A percentile compares a stretch with the other conserved stretches of the same genome.
These are phyloP conservation scores for Globisporangium lucens DNA, from an alignment of 352 stramenopile species.

Conservation along the genomic window DNA sequence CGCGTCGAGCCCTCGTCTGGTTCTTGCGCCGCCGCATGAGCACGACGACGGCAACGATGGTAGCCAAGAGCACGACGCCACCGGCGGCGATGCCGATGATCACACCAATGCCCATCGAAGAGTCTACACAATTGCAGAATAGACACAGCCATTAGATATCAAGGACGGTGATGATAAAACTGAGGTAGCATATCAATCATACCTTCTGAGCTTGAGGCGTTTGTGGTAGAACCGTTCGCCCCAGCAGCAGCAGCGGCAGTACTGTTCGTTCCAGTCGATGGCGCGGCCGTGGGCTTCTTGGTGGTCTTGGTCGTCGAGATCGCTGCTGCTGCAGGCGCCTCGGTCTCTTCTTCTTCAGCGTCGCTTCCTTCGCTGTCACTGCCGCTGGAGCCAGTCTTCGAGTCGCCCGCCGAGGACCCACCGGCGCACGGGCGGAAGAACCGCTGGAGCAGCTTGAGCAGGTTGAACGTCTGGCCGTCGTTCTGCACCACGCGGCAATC, in stretches of 20 bases:
- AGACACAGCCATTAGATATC: not conserved
- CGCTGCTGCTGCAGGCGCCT: not conserved
- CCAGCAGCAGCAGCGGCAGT: not conserved
- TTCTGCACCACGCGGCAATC: not conserved
- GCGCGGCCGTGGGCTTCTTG: not conserved
- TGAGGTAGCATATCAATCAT: too few species aligned
- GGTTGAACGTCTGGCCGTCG: not conserved
- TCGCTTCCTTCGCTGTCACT: not conserved
- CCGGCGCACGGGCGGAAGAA: not conserved
- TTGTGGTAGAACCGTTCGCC: not conserved
- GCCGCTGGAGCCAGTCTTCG: not conserved
- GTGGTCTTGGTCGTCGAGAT: not conserved
- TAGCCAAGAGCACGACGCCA: not conserved
- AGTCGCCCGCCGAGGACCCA: not conserved
- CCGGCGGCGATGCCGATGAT: not conserved
- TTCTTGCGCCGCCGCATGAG: not conserved
- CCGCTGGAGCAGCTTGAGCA: not conserved
- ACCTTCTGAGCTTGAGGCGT: not conserved
- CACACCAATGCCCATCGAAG: not conserved
- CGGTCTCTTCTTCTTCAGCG: not conserved
- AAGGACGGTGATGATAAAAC: too few species aligned
- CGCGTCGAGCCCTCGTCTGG: not conserved
- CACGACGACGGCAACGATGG: not conserved
- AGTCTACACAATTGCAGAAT: not conserved
- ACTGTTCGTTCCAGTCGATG: not conserved